Percentiles rank a stretch among this genome's conserved stretches.
These are phyloP conservation scores for Alternaria burnsii DNA, from an alignment of 2,329 filamentous ascomycete genomes.

Conservation along the genomic window DNA sequence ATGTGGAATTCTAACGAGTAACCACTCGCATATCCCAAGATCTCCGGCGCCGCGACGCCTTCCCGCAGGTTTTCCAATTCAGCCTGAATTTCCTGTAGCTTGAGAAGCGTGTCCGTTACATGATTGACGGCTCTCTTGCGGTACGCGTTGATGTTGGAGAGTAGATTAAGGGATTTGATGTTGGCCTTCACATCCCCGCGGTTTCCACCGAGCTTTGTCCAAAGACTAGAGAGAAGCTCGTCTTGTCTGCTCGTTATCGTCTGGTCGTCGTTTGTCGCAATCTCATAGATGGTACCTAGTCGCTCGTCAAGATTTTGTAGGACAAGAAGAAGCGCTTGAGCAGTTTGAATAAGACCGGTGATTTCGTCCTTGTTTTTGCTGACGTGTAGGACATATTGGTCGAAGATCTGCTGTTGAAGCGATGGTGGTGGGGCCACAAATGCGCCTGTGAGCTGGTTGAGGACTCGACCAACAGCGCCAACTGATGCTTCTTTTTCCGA, in stretches of 20 bases:
- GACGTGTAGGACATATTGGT: constrained; percentile 80
- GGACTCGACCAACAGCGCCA: constrained; percentile 53
- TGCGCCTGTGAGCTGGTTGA: constrained; percentile 62
- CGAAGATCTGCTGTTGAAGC: constrained; percentile 64
- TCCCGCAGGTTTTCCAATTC: constrained; percentile 76
- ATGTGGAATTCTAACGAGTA: constrained; percentile 77
- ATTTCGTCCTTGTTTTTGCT: constrained; percentile 75
- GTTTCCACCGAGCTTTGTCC: constrained; percentile 79
- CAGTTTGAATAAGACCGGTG: constrained; percentile 71
- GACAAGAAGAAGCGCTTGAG: constrained; percentile 70
- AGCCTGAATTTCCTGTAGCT: constrained; percentile 76
- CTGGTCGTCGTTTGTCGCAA: constrained; percentile 70
- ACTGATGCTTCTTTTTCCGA: constrained; percentile 52
- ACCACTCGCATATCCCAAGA: constrained; percentile 61
- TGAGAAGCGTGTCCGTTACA: constrained; percentile 73
- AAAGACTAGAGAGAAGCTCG: constrained; percentile 73
- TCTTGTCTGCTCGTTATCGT: constrained; percentile 67
- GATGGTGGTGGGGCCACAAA: constrained; percentile 57
- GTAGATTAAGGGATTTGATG: constrained; percentile 68
- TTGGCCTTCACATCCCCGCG: constrained; percentile 67
- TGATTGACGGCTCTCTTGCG: constrained; percentile 71
- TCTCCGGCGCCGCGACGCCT: constrained; percentile 71
- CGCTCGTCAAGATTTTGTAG: constrained; percentile 74
- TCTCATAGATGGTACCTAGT: constrained; percentile 73
- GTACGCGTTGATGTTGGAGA: constrained; percentile 72